Evolutionary conservation across 768 basidiomycete species (phyloP).

Genomic region (Calocybe cyanea): DNA sequence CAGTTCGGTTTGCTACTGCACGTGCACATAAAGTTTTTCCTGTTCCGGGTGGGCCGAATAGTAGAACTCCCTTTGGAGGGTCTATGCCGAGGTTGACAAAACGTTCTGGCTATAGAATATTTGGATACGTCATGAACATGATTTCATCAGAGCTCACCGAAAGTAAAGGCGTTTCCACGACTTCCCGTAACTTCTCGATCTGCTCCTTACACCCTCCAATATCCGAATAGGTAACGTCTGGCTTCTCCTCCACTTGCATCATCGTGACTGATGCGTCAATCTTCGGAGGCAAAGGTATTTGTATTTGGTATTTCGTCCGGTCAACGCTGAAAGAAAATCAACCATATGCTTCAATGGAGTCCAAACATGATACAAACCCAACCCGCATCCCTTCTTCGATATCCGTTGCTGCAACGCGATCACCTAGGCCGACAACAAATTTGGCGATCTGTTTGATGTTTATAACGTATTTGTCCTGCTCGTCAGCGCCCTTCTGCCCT

Average conservation of each 20-base stretch:
- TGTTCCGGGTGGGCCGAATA: slow-evolving; percentile 96
- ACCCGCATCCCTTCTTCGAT: slow-evolving; percentile 99
- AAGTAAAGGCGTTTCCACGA: slow-evolving; percentile 93
- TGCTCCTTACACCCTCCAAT: slow-evolving; percentile 99
- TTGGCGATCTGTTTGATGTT: slow-evolving; percentile 99
- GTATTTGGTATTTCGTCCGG: slow-evolving; percentile 96
- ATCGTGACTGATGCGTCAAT: slow-evolving; percentile 99
- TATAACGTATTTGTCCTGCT: slow-evolving; percentile 99
- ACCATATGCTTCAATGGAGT: not conserved
- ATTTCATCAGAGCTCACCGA: slow-evolving; percentile 51
- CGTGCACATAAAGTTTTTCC: slow-evolving; percentile 98
- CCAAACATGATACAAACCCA: slow-evolving; percentile 57
- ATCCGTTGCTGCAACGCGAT: slow-evolving; percentile 95
- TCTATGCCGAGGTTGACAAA: slow-evolving; percentile 98
- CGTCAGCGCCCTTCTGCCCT: slow-evolving; percentile 95
- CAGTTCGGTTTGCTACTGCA: slow-evolving; percentile 97
- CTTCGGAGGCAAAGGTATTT: slow-evolving; percentile 97
- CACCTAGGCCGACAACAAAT: slow-evolving; percentile 96
- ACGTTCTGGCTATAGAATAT: slow-evolving; percentile 77
- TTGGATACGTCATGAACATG: slow-evolving; percentile 15
- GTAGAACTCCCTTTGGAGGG: slow-evolving; percentile 95
- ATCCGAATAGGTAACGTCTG: slow-evolving; percentile 96
- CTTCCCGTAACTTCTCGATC: slow-evolving; percentile 97
- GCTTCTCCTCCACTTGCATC: slow-evolving; percentile 99
- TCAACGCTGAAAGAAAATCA: slow-evolving; percentile 62